Evolutionary conservation across 2,329 filamentous ascomycete genomes (phyloP).

Genomic region (Sporothrix globosa): DNA sequence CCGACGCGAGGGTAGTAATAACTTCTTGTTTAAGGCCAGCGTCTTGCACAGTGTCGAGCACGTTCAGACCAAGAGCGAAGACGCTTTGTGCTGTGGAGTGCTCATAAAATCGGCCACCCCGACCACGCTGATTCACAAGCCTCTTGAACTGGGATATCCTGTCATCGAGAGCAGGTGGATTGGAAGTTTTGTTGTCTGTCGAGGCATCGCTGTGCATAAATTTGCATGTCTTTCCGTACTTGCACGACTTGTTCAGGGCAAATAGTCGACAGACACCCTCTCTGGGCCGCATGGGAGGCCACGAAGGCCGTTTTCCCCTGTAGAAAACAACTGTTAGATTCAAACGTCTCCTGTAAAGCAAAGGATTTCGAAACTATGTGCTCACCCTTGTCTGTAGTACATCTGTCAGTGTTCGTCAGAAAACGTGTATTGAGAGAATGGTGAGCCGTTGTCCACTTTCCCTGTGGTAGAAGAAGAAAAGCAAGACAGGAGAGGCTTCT

Average conservation of each 20-base stretch:
- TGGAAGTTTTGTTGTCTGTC: not conserved
- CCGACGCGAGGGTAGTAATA: slow-evolving; percentile 6
- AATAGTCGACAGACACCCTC: not conserved
- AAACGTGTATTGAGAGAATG: not conserved
- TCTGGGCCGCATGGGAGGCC: not conserved
- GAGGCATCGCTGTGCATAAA: slow-evolving; percentile 6
- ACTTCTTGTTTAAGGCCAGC: slow-evolving; percentile 22
- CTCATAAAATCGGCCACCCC: too few species aligned
- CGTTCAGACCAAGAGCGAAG: slow-evolving; percentile 28
- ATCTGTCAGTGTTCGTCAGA: not conserved
- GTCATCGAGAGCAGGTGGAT: not conserved
- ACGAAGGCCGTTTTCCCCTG: not conserved
- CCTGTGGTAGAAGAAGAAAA: too few species aligned
- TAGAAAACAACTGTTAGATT: not conserved
- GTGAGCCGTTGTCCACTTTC: not conserved
- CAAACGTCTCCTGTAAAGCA: not conserved
- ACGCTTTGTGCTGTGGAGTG: not conserved
- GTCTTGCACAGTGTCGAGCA: not conserved
- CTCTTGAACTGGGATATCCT: not conserved
- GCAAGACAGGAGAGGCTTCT: too few species aligned
- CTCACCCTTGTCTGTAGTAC: not conserved
- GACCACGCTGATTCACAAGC: not conserved
- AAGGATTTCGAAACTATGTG: not conserved
- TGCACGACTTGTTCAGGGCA: not conserved
- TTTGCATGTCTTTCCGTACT: slow-evolving; percentile 7